Evolutionary conservation across 1,284 basidiomycete genomes (phyloP).

Genomic region (Ustilago tritici): DNA sequence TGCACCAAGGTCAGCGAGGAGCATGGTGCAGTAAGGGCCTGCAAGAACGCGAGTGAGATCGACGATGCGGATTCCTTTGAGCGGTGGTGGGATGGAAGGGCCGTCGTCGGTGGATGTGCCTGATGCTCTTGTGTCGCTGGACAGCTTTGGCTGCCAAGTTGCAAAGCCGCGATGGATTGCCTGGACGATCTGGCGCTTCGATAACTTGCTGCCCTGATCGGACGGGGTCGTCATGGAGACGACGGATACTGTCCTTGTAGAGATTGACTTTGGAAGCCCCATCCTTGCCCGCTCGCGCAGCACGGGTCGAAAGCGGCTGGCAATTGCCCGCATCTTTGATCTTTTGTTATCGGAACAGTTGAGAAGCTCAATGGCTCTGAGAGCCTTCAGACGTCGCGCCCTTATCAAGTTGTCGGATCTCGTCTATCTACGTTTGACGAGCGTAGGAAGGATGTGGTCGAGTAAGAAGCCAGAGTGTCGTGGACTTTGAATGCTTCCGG

Average conservation of each 20-base stretch:
- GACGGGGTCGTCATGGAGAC: neutral
- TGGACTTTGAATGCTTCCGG: neutral
- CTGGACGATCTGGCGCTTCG: neutral
- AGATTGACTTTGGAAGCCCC: neutral
- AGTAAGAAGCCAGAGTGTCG: neutral
- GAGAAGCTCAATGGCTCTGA: neutral
- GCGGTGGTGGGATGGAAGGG: slow-evolving; percentile 74
- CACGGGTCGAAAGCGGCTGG: slow-evolving; percentile 13
- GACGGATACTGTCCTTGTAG: neutral
- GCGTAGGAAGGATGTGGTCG: neutral
- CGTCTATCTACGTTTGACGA: neutral
- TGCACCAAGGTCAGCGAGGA: slow-evolving; percentile 80
- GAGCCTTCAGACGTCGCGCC: neutral
- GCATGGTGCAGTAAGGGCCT: slow-evolving; percentile 88
- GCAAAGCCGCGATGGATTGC: slow-evolving; percentile 6
- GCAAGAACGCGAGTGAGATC: slow-evolving; percentile 90
- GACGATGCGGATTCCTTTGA: slow-evolving; percentile 82
- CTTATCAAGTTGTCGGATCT: neutral
- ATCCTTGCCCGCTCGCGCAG: slow-evolving; percentile 13
- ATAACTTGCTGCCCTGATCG: neutral
- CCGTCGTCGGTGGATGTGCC: slow-evolving; percentile 10
- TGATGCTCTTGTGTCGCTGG: neutral
- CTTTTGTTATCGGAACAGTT: neutral
- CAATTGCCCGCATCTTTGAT: slow-evolving; percentile 14
- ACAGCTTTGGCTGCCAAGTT: slow-evolving; percentile 3